Evolutionary conservation across 768 basidiomycete genomes (phyloP), one percentile per base, ranked within the genome.

Genomic region (Mycena vulgaris): DNA sequence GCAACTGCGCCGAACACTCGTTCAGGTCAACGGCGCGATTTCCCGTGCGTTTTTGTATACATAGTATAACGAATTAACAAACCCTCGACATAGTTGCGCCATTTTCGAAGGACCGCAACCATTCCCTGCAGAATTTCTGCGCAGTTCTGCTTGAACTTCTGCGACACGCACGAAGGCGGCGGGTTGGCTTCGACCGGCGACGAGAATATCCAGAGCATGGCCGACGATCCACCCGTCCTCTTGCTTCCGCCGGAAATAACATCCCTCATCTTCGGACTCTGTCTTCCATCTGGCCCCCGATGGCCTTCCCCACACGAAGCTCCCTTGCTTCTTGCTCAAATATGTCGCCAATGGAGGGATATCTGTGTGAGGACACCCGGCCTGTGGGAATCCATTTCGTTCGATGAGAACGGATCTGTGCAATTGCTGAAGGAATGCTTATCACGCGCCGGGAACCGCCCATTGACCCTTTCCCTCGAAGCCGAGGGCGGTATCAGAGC

Each of bases 341-440:
- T 68, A 47, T 63, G 30, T n/a, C 33, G 25, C 37, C 60, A 28
- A 19, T 68, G 67, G 67, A 39, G 67, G n/a, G 52, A 63, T 8
- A 56, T 68, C 16, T 63, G 67, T 19, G 27, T 68, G 8, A 31
- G 28, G 11, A 56, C 52, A 3, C 59, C 67, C 23, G 16, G 47
- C 5, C 52, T 68, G 8, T 63, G 67, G 67, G n/a, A 27, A 8
- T 21, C 25, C 52, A 30, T 68, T 25, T 19, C 39, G 0, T 63
- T 68, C 21, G 59, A 31, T 13, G n/a, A 35, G 9, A 23, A 6
- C 0, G 25, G 67, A 21, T 35, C 60, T 19, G 13, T 48, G 9
- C 25, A 56, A 10, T 31, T 68, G 25, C 47, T 68, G 3, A 21
- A 56, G 45, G 21, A 21, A 30, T 68, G 67, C 53, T 21, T 68